Evolutionary conservation across 2,329 filamentous ascomycete species (phyloP).

Genomic region (Dothideomycetidae sp.): DNA sequence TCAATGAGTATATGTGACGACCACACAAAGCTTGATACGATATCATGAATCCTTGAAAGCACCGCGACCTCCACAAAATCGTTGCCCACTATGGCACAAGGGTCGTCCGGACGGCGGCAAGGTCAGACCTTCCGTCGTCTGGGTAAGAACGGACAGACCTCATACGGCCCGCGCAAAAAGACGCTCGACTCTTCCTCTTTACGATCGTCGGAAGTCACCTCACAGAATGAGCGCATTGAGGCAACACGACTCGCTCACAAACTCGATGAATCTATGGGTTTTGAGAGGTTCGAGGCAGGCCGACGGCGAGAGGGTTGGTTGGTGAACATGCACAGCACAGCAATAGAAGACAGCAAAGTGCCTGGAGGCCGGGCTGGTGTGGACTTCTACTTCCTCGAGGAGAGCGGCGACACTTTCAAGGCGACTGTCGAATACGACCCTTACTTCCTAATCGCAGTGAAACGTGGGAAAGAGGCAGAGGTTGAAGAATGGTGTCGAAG

Average conservation of each 20-base stretch:
- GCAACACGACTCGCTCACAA: conserved; percentile 65
- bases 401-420: conserved; percentile 82
- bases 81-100: conserved; percentile 29
- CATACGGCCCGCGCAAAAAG: conserved; percentile 46
- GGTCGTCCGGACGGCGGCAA: conserved; percentile 25
- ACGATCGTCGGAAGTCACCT: conserved; percentile 68
- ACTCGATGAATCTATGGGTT: conserved; percentile 93
- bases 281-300: conserved; percentile 78
- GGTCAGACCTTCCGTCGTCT: conserved; percentile 24
- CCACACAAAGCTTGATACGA: conserved; percentile 5
- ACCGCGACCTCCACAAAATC: background rate
- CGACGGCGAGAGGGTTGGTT: conserved; percentile 82
- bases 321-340: conserved; percentile 84
- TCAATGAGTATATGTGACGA: background rate
- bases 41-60: conserved; percentile 2
- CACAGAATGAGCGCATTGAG: conserved; percentile 85
- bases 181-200: conserved; percentile 67
- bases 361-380: conserved; percentile 77
- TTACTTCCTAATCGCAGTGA: conserved; percentile 86
- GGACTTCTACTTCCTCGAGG: conserved; percentile 94
- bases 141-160: conserved; percentile 34
- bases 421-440: conserved; percentile 92
- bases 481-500: conserved; percentile 88
- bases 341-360: conserved; percentile 68
- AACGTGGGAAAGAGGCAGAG: conserved; percentile 74